phyloP scores from a whole-genome alignment of 768 basidiomycete genomes.

The Lactifluus rugatus region DNA sequence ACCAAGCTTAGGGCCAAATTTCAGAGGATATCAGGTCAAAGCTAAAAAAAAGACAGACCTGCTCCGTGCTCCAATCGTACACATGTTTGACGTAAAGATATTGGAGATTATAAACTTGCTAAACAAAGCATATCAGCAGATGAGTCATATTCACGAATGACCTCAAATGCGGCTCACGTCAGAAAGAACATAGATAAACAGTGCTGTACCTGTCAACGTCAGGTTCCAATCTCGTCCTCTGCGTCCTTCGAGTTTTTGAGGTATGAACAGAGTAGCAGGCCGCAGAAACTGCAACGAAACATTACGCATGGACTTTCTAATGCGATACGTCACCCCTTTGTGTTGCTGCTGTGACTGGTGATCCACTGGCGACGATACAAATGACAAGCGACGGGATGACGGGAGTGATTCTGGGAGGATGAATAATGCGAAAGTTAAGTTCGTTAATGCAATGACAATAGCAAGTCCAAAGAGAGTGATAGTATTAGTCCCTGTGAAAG shows the following conservation, averaged over 20 bases:
- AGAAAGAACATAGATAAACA: conserved; percentile 18
- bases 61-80: conserved; percentile 19
- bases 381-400: conserved; percentile 6
- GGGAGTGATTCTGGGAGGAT: conserved; percentile 19
- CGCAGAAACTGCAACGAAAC: conserved; percentile 13
- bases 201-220: conserved; percentile 15
- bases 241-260: conserved; percentile 14
- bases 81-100: conserved; percentile 20
- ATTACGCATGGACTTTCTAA: not conserved
- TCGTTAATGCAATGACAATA: conserved; percentile 15
- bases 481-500: conserved; percentile 1
- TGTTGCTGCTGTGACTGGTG: not conserved
- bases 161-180: conserved; percentile 2
- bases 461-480: conserved; percentile 13
- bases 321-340: not conserved
- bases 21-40: not conserved
- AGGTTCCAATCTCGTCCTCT: conserved; percentile 19
- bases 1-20: conserved; percentile 9
- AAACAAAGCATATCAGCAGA: not conserved
- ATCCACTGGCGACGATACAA: not conserved
- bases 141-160: not conserved
- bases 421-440: conserved; percentile 14
- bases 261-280: conserved; percentile 16
- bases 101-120: conserved; percentile 22
- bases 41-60: conserved; percentile 3